Percentiles rank a stretch among this genome's conserved stretches.
These are phyloP conservation scores for Hordeum pubiflorum DNA, from an alignment of 202 grass and related monocot genomes.

Conservation along the genomic window DNA sequence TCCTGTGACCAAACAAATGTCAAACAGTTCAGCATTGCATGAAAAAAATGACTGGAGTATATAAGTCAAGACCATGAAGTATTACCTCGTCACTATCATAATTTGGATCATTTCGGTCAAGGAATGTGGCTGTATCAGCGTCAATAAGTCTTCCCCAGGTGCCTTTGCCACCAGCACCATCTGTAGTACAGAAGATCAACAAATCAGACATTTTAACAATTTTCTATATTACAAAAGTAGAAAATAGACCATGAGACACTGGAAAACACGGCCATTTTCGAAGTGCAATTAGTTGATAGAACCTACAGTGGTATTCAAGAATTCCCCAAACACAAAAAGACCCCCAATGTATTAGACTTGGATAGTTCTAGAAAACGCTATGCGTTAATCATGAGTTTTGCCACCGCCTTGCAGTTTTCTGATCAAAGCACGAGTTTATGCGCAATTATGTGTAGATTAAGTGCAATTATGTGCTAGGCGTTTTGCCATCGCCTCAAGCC, in stretches of 20 bases:
- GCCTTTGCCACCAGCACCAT: slow-evolving; percentile 95
- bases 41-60: slow-evolving; percentile 2
- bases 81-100: slow-evolving; percentile 96
- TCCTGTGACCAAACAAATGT: background rate
- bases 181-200: slow-evolving; percentile 37
- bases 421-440: no score
- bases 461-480: no score
- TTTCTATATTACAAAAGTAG: background rate
- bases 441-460: no score
- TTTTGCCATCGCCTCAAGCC: no score
- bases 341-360: background rate
- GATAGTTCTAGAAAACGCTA: no score
- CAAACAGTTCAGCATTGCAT: background rate
- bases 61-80: slow-evolving; percentile 15
- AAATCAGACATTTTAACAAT: slow-evolving; percentile 3
- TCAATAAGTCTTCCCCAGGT: slow-evolving; percentile 95
- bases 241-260: background rate
- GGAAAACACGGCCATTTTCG: background rate
- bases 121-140: slow-evolving; percentile 47
- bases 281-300: background rate
- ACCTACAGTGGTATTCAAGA: background rate
- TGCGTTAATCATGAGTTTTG: no score
- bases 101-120: slow-evolving; percentile 97
- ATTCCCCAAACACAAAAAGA: background rate
- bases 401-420: no score